Conservation (phyloP, 306 rosid genomes). For the Casuarina glauca region DNA sequence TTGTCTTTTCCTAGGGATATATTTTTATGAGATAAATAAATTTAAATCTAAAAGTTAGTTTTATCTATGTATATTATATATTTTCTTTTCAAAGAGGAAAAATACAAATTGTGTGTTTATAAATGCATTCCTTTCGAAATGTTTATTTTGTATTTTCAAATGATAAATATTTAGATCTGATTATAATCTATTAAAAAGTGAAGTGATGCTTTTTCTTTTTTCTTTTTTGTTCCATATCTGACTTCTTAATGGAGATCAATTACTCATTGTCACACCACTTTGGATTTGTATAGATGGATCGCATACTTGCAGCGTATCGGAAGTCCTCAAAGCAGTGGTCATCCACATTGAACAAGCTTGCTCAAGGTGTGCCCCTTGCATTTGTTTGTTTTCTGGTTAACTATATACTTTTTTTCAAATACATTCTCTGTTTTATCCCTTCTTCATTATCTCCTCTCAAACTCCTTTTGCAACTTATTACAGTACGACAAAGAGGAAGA, state of each 20-base stretch:
- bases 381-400: conserved; percentile 1
- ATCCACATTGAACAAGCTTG: conserved; percentile 55
- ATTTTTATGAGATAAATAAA: background rate
- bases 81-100: background rate
- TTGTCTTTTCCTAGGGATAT: background rate
- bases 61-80: background rate
- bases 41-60: background rate
- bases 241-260: background rate
- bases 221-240: background rate
- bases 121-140: no score
- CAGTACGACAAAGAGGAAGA: conserved; percentile 88
- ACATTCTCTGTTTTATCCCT: background rate
- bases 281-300: conserved; percentile 41
- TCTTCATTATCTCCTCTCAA: background rate
- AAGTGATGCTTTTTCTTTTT: background rate
- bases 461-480: conserved; percentile 12
- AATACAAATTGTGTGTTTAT: no score
- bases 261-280: background rate
- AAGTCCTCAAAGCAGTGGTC: conserved; percentile 95
- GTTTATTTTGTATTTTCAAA: background rate
- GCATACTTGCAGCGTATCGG: conserved; percentile 61
- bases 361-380: conserved; percentile 41
- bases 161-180: background rate
- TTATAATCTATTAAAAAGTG: background rate
- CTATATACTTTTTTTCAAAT: background rate